Conservation (phyloP, 192 early-diverging fungal genomes). For the Coemansia pectinata region DNA sequence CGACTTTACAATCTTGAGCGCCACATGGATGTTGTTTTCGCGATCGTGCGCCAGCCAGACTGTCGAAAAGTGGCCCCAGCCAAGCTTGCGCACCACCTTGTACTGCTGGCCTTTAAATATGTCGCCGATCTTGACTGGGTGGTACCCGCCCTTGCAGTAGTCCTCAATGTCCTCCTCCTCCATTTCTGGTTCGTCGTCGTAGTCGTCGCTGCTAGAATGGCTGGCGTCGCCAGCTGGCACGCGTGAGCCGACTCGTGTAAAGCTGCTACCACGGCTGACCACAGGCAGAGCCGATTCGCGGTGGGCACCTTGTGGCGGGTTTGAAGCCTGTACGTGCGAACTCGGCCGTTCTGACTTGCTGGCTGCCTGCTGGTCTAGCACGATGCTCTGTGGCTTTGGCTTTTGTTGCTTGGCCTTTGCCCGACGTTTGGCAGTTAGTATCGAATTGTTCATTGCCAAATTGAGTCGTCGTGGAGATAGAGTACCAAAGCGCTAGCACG, state of each 20-base stretch:
- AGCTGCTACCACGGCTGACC: not conserved
- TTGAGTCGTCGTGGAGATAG: not conserved
- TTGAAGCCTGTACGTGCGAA: not conserved
- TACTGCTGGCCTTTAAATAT: conserved; percentile 77
- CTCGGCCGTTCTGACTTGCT: not conserved
- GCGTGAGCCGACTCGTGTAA: conserved; percentile 5
- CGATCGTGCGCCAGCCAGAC: conserved; percentile 91
- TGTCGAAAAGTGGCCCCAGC: conserved; percentile 99
- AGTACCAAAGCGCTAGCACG: not conserved
- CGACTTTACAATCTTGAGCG: conserved; percentile 97
- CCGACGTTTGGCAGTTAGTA: conserved; percentile 52
- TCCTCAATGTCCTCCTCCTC: conserved; percentile 91
- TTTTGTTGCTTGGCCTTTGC: conserved; percentile 56
- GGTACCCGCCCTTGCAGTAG: conserved; percentile 94
- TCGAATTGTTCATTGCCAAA: conserved; percentile 11
- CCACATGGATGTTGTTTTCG: conserved; percentile 76
- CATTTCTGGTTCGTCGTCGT: conserved; percentile 57
- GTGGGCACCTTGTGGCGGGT: not conserved
- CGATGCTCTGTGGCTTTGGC: conserved; percentile 9
- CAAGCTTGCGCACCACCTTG: conserved; percentile 87
- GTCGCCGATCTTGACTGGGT: conserved; percentile 85
- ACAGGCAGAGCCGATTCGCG: not conserved
- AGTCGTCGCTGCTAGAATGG: conserved; percentile 36
- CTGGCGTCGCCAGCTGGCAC: not conserved
- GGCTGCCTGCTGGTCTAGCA: not conserved